phyloP scores from a whole-genome alignment of 2,329 filamentous ascomycete species.

The Atkinsonella hypoxylon region DNA sequence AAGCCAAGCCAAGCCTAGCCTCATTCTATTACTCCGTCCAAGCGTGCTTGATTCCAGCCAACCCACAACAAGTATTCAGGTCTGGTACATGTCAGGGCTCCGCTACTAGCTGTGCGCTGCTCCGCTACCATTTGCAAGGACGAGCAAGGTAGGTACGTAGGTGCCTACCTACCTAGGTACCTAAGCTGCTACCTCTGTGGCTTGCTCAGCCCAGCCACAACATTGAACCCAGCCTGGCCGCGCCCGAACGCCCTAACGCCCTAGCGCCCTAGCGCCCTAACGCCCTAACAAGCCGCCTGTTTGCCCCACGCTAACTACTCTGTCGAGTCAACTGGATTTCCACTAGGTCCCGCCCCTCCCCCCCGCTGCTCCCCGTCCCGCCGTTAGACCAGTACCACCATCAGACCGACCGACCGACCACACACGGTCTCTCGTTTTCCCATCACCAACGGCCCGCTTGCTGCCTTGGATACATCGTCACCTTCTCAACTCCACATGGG shows the following conservation, averaged over 20 bases:
- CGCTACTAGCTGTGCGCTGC: no score
- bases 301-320: not conserved
- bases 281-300: constrained; percentile 1
- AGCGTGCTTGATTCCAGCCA: not conserved
- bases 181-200: no score
- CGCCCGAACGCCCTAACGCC: constrained; percentile 2
- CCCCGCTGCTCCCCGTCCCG: constrained; percentile 1
- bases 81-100: no score
- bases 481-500: constrained; percentile 2
- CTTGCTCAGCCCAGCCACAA: no score
- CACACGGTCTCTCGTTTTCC: not conserved
- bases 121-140: no score
- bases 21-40: not conserved
- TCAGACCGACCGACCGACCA: no score
- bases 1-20: not conserved
- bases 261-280: constrained; percentile 2
- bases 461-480: constrained; percentile 4
- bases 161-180: no score
- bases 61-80: not conserved
- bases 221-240: no score
- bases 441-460: not conserved
- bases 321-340: not conserved
- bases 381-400: not conserved
- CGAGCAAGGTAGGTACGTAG: no score
- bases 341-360: constrained; percentile 1